A percentile compares a stretch with the other conserved stretches of the same genome.
Evolutionary conservation across 2,329 filamentous ascomycete genomes (phyloP).

Genomic region (Didymella arachidicola): DNA sequence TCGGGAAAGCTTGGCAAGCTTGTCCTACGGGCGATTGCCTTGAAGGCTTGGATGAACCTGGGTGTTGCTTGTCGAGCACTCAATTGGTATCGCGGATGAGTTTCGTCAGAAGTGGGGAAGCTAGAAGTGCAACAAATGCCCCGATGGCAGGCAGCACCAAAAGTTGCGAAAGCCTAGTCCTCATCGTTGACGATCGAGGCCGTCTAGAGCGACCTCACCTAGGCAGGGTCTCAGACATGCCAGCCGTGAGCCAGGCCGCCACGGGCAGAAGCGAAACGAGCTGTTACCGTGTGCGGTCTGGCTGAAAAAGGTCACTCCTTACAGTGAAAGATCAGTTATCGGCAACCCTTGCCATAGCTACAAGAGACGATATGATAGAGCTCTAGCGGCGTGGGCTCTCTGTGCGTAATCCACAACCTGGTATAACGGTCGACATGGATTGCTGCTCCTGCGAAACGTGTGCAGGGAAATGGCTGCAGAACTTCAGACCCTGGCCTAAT

Average conservation of each 20-base stretch:
- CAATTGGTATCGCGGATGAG: slow-evolving; percentile 13
- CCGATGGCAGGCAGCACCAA: slow-evolving; percentile 9
- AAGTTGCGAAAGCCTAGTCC: slow-evolving; percentile 1
- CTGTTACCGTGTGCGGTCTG: not conserved
- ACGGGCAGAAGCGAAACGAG: slow-evolving; percentile 14
- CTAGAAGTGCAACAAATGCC: slow-evolving; percentile 12
- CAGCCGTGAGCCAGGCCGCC: slow-evolving; percentile 5
- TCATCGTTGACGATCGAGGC: slow-evolving; percentile 4
- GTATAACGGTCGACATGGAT: slow-evolving; percentile 9
- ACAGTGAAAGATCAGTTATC: not conserved
- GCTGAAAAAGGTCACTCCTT: not conserved
- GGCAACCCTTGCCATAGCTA: slow-evolving; percentile 1
- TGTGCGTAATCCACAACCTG: slow-evolving; percentile 17
- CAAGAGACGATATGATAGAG: slow-evolving; percentile 11
- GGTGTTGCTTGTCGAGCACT: slow-evolving; percentile 18
- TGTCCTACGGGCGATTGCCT: slow-evolving; percentile 23
- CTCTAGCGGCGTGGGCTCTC: not conserved
- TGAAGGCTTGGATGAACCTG: slow-evolving; percentile 21
- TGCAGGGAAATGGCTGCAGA: slow-evolving; percentile 6
- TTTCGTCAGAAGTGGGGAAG: slow-evolving; percentile 15
- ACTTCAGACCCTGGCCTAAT: slow-evolving; percentile 8
- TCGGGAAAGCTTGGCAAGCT: slow-evolving; percentile 39
- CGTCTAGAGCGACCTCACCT: slow-evolving; percentile 1
- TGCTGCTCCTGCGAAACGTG: slow-evolving; percentile 6
- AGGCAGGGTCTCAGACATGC: slow-evolving; percentile 5